phyloP scores from a whole-genome alignment of 164 flowering plant species.

The Magnolia sinica region DNA sequence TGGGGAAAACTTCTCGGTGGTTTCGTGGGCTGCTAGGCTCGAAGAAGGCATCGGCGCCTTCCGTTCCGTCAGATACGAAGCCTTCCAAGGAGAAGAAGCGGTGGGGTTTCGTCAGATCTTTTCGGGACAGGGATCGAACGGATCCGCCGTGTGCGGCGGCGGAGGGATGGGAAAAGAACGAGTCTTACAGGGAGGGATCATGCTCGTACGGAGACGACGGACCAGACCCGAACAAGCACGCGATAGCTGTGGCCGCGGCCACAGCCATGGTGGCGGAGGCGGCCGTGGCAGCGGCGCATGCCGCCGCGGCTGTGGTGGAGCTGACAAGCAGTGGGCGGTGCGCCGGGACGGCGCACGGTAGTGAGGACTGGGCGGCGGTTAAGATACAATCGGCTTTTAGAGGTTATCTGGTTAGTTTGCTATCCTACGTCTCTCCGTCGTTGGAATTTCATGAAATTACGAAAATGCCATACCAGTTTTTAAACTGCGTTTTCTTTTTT shows the following conservation, averaged over 20 bases:
- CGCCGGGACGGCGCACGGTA: conserved; percentile 13
- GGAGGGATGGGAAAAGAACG: conserved; percentile 2
- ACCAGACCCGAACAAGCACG: conserved; percentile 65
- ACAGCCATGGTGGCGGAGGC: conserved; percentile 88
- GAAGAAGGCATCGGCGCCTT: conserved; percentile 17
- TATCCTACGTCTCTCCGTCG: background rate
- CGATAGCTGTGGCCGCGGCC: conserved; percentile 88
- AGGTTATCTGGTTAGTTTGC: conserved; percentile 62
- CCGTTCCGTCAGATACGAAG: conserved; percentile 9
- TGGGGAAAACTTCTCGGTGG: conserved; percentile 51
- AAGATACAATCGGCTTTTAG: conserved; percentile 74
- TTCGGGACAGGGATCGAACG: conserved; percentile 10
- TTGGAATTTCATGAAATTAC: background rate
- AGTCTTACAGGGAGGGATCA: conserved; percentile 12
- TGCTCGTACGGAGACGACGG: conserved; percentile 12
- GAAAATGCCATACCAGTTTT: background rate
- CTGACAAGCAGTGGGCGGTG: conserved; percentile 45
- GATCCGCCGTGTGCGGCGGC: background rate
- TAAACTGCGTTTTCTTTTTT: background rate
- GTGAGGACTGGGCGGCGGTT: conserved; percentile 45
- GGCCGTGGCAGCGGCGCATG: conserved; percentile 77
- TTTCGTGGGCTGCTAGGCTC: conserved; percentile 52
- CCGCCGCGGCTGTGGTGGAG: conserved; percentile 78
- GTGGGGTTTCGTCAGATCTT: conserved; percentile 38
- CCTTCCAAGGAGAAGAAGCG: conserved; percentile 29